Evolutionary conservation across 805 yeast genomes (phyloP).

Genomic region (Yarrowia sp.): DNA sequence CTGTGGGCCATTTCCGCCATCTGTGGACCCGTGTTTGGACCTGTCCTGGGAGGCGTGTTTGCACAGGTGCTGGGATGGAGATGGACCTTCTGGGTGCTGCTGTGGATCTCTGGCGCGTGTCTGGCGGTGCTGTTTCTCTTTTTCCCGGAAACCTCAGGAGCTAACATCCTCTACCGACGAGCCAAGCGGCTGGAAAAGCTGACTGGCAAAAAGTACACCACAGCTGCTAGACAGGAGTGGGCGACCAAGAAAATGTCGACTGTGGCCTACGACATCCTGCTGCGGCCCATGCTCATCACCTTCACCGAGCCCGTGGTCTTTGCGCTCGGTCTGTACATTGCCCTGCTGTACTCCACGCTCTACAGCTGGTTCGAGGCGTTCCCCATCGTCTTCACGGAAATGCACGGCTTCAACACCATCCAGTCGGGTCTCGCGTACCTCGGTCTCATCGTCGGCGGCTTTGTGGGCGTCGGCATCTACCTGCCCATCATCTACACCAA

Average conservation of each 20-base stretch:
- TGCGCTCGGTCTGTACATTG: constrained; percentile 5
- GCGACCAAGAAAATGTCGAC: background rate
- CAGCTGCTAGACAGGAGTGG: background rate
- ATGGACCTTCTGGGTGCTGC: constrained; percentile 15
- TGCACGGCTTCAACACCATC: constrained; percentile 6
- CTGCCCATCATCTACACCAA: constrained; percentile 8
- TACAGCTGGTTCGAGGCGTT: constrained; percentile 10
- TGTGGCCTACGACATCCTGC: constrained; percentile 10
- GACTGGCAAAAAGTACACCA: constrained; percentile 2
- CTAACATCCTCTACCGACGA: constrained; percentile 3
- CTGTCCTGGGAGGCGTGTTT: constrained; percentile 4
- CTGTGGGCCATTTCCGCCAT: constrained; percentile 4
- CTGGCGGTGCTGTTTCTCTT: background rate
- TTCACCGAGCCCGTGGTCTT: background rate
- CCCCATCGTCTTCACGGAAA: background rate
- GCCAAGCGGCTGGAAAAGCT: background rate
- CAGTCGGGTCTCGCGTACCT: background rate
- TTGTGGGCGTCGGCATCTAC: background rate
- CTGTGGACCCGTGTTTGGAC: constrained; percentile 6
- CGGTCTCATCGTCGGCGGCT: constrained; percentile 3
- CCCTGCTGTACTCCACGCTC: constrained; percentile 3
- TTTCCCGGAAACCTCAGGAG: constrained; percentile 1
- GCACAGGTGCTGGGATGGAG: constrained; percentile 1
- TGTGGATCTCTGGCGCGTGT: background rate
- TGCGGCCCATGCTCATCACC: constrained; percentile 5